Base-by-base conservation (phyloP, 495 filamentous ascomycete species). In the Letharia columbiana region DNA sequence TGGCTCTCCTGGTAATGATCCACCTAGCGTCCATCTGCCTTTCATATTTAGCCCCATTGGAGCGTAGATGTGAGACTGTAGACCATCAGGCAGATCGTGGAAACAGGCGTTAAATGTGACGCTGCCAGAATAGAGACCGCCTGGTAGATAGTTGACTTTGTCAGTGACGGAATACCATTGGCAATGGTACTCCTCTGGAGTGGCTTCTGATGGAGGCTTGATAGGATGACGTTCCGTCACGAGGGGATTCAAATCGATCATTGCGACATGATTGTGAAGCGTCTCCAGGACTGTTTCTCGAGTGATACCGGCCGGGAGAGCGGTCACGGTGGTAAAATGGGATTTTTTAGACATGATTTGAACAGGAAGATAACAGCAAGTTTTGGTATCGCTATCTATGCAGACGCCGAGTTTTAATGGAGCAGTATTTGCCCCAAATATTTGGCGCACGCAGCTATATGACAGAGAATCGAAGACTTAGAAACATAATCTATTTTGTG, bases 201-300 rank as follows among this genome's bases (percentile, higher is more conserved):
- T 70, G 10, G 88, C 85, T 71, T 86, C 79, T 17, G 77, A 71
- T 0, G 89, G 89, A 1, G 88, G 78, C 33, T 79, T 79, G 73
- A 87, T 87, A 1, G 80, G 80, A 64, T 86, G 81, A 50, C 88
- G 82, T 47, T 87, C 82, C 57, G 87, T 82, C 60, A 94, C 89
- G 10, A 92, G 81, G 1, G 90, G 90, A 73, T 92, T 94, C 37
- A 92, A 79, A 54, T 90, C 86, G 70, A 92, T 92, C 83, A 94
- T 92, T 66, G 85, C 85, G 50, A 78, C 74, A 72, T 91, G 89
- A 71, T 84, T 82, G 74, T 90, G 88, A 9, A 92, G 82, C 31
- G 87, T 87, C 37, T 83, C 79, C 66, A 91, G 71, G 37, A 90
- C 90, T 17, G 81, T 82, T 69, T 87, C 78, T 42, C 89, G 85